These are phyloP conservation scores for Linum tenue DNA, from an alignment of 345 rosid genomes.

Conservation along the genomic window DNA sequence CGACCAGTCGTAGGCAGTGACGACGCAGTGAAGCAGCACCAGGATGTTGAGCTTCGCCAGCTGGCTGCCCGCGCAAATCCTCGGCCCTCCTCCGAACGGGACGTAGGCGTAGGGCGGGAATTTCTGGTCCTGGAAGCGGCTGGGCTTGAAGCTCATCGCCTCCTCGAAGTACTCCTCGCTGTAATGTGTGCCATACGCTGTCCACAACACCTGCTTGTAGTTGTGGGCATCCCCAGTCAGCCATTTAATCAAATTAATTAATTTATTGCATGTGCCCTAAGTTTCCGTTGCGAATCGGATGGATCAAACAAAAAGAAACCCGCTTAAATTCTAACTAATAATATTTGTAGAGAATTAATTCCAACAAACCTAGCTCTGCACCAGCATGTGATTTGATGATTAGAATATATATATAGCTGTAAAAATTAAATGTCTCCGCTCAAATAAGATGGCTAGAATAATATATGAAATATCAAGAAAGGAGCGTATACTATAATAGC, in stretches of 20 bases:
- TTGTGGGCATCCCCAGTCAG: neutral
- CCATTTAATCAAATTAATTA: neutral
- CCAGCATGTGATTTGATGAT: too few species aligned
- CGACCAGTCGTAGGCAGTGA: constrained; percentile 47
- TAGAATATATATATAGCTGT: too few species aligned
- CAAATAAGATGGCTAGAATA: too few species aligned
- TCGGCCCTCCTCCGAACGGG: constrained; percentile 73
- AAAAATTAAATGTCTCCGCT: too few species aligned
- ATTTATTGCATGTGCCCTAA: too few species aligned
- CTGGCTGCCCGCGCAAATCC: constrained; percentile 64
- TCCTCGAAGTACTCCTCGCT: constrained; percentile 39
- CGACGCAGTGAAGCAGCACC: constrained; percentile 40
- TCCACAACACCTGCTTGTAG: constrained; percentile 48
- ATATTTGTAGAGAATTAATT: too few species aligned
- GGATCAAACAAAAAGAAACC: too few species aligned
- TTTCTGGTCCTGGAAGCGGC: constrained; percentile 35
- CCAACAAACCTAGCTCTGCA: too few species aligned
- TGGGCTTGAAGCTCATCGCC: constrained; percentile 41
- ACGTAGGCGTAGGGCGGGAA: constrained; percentile 45
- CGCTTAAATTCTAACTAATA: too few species aligned
- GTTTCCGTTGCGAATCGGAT: too few species aligned
- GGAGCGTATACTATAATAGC: too few species aligned
- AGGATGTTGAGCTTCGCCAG: constrained; percentile 63
- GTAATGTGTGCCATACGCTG: constrained; percentile 54
- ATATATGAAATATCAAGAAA: too few species aligned